Evolutionary conservation across 805 yeast genomes (phyloP).

Genomic region (Kodamaea laetipori): DNA sequence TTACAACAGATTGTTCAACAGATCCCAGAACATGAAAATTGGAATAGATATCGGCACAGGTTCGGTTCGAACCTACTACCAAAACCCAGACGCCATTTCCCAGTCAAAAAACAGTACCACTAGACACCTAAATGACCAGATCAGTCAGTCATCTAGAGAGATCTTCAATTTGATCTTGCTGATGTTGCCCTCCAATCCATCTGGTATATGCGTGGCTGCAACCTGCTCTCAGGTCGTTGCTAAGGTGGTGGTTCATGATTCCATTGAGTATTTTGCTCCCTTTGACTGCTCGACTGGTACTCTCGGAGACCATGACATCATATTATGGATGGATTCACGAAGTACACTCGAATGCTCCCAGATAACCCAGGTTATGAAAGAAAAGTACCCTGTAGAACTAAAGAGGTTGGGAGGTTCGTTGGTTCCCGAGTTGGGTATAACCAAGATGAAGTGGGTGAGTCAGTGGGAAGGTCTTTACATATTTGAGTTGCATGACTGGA

Average conservation of each 20-base stretch:
- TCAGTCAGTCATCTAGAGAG: slow-evolving; percentile 46
- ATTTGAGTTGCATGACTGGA: slow-evolving; percentile 57
- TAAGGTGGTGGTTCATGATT: slow-evolving; percentile 18
- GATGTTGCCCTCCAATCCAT: slow-evolving; percentile 18
- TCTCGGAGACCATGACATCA: slow-evolving; percentile 34
- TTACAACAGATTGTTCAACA: too few species aligned
- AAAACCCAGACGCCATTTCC: slow-evolving; percentile 21
- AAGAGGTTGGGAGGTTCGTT: slow-evolving; percentile 40
- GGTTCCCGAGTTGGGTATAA: slow-evolving; percentile 60
- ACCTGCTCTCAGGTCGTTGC: slow-evolving; percentile 61
- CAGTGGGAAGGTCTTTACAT: slow-evolving; percentile 34
- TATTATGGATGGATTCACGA: slow-evolving; percentile 64
- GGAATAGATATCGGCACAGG: slow-evolving; percentile 59
- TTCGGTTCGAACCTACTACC: slow-evolving; percentile 45
- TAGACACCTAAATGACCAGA: slow-evolving; percentile 17
- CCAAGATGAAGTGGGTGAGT: slow-evolving; percentile 48
- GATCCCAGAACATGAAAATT: slow-evolving; percentile 13
- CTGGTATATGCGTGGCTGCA: slow-evolving; percentile 48
- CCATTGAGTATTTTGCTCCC: slow-evolving; percentile 31
- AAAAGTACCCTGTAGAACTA: slow-evolving; percentile 20
- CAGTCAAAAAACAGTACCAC: slow-evolving; percentile 20
- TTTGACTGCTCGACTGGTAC: slow-evolving; percentile 21
- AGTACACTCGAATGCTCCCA: slow-evolving; percentile 22
- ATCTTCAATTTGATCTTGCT: slow-evolving; percentile 34
- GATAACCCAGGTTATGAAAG: slow-evolving; percentile 35